Evolutionary conservation across 148 eudicot genomes (phyloP).

Genomic region (Vaccinium vitisidaea): DNA sequence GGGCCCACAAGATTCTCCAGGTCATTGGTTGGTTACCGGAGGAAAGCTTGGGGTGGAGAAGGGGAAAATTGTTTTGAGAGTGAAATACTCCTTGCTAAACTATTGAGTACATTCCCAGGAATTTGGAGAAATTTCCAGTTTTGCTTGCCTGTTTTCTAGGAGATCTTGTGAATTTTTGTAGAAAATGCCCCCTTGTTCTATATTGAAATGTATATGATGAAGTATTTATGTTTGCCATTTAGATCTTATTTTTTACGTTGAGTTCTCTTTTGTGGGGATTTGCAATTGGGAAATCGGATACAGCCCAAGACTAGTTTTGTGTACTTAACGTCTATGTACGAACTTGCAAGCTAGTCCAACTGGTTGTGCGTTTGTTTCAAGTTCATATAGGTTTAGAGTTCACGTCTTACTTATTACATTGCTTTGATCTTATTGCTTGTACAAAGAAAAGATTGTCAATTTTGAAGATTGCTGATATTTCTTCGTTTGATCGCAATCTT

Average conservation of each 20-base stretch:
- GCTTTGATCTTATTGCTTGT: not conserved
- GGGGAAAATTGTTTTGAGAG: conserved; percentile 77
- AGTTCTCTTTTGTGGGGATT: not conserved
- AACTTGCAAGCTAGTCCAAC: conserved; percentile 2
- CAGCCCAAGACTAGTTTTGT: not conserved
- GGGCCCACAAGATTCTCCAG: conserved; percentile 83
- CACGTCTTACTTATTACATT: not conserved
- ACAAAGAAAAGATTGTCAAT: not conserved
- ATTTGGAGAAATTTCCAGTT: conserved; percentile 26
- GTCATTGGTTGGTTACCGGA: conserved; percentile 94
- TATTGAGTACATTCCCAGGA: conserved; percentile 36
- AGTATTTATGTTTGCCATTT: not conserved
- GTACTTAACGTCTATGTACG: not conserved
- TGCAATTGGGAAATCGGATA: not conserved
- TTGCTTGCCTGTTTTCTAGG: conserved; percentile 24
- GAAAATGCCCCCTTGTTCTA: conserved; percentile 22
- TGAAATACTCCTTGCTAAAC: conserved; percentile 85
- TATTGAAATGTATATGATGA: conserved; percentile 3
- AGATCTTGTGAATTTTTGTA: conserved; percentile 32
- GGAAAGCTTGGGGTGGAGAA: conserved; percentile 90
- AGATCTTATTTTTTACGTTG: not conserved
- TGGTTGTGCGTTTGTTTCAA: not conserved
- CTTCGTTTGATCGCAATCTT: not conserved
- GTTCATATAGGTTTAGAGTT: not conserved
- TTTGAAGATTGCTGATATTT: not conserved